Evolutionary conservation across 768 basidiomycete species (phyloP).

Genomic region (Naganishia antarctica): DNA sequence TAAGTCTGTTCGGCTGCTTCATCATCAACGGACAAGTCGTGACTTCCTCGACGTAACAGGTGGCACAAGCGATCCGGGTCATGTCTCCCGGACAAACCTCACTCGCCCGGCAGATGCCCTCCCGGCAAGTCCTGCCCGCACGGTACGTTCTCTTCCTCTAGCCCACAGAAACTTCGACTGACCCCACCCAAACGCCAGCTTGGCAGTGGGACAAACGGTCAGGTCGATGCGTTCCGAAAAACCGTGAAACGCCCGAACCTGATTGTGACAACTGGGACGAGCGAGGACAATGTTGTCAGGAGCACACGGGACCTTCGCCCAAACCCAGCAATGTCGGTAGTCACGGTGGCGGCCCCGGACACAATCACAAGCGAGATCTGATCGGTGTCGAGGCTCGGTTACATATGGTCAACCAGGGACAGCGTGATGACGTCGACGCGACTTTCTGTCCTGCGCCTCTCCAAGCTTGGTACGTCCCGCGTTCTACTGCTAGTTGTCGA

Average conservation of each 20-base stretch:
- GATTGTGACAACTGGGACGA: constrained; percentile 41
- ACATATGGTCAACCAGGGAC: constrained; percentile 28
- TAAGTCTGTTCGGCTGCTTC: constrained; percentile 25
- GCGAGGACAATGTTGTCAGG: constrained; percentile 30
- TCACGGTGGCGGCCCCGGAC: constrained; percentile 26
- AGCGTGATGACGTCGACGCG: constrained; percentile 37
- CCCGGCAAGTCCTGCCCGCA: constrained; percentile 34
- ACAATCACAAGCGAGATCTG: neutral
- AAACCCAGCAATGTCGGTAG: constrained; percentile 11
- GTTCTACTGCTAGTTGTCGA: constrained; percentile 19
- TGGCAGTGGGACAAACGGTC: constrained; percentile 40
- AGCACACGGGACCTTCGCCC: neutral
- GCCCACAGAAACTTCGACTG: neutral
- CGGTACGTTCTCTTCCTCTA: constrained; percentile 23
- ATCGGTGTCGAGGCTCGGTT: neutral
- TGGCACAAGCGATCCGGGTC: constrained; percentile 34
- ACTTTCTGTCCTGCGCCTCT: constrained; percentile 45
- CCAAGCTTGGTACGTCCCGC: constrained; percentile 45
- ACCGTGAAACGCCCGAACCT: constrained; percentile 33
- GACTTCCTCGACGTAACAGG: constrained; percentile 25
- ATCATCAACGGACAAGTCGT: neutral
- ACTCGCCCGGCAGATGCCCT: constrained; percentile 30
- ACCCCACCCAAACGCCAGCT: constrained; percentile 11
- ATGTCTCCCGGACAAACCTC: constrained; percentile 32
- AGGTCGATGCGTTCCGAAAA: constrained; percentile 33